Conservation (phyloP, 2,329 filamentous ascomycete genomes). For the Rhytidhysteron rufulum region DNA sequence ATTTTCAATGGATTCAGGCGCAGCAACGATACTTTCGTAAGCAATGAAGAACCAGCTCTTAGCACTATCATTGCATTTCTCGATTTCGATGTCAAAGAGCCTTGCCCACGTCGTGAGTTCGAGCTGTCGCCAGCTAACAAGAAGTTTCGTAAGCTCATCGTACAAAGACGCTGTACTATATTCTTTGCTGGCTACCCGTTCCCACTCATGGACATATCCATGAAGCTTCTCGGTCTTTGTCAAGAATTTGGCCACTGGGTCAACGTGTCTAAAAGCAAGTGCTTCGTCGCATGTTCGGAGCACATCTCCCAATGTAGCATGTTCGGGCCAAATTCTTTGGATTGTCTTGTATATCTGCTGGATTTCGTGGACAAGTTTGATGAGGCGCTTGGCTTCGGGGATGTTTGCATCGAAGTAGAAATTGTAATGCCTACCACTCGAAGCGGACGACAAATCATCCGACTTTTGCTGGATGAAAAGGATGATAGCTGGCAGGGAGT, state of each 20-base stretch:
- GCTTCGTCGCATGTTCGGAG: slow-evolving; percentile 70
- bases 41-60: slow-evolving; percentile 95
- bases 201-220: slow-evolving; percentile 85
- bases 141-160: slow-evolving; percentile 71
- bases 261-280: slow-evolving; percentile 69
- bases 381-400: slow-evolving; percentile 68
- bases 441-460: slow-evolving; percentile 31
- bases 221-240: slow-evolving; percentile 86
- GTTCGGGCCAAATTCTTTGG: slow-evolving; percentile 59
- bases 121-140: slow-evolving; percentile 85
- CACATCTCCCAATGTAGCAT: slow-evolving; percentile 79
- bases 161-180: slow-evolving; percentile 69
- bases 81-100: slow-evolving; percentile 77
- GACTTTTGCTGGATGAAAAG: slow-evolving; percentile 62
- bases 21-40: slow-evolving; percentile 81
- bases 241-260: slow-evolving; percentile 82
- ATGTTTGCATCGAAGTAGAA: slow-evolving; percentile 86
- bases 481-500: slow-evolving; percentile 63
- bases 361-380: slow-evolving; percentile 65
- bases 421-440: slow-evolving; percentile 58
- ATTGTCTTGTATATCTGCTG: slow-evolving; percentile 71
- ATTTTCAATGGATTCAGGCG: slow-evolving; percentile 62
- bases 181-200: slow-evolving; percentile 80
- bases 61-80: slow-evolving; percentile 72
- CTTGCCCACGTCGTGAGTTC: slow-evolving; percentile 91